Evolutionary conservation across 768 basidiomycete genomes (phyloP), one percentile per base, ranked within the genome.

Genomic region (Royoungia palumana): DNA sequence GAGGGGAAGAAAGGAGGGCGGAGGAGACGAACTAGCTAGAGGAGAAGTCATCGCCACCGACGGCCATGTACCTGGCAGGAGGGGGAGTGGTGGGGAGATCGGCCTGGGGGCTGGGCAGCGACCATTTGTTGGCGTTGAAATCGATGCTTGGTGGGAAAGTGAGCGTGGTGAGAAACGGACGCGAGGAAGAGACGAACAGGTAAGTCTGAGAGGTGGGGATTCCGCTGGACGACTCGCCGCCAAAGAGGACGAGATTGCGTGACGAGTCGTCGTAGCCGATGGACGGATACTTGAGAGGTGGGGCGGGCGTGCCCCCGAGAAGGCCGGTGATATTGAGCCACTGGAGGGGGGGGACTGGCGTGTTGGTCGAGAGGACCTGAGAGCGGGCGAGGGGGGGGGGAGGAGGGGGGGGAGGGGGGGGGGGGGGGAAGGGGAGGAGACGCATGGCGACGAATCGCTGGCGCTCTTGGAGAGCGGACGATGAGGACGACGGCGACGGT

Each of bases 291-390:
- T 81, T 85, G 55, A 89, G 73, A 7, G 83, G 82, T 7, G 85
- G 80, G 2, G 71, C 66, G 5, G 77, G 47, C 2, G 83, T 63
- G 27, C 86, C 85, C 25, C 67, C 68, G 36, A 86, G 69, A 44
- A 81, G 70, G 55, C 55, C 52, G 5, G 84, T 78, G 57, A 90
- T 70, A 65, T 88, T 87, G 63, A 91, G 79, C 89, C 83, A 86
- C 52, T 70, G 69, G 10, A 67, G 56, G n/a, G 69, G 71, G 8
- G 71, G 71, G 5, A 72, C 59, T 19, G 81, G 72, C 32, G 74
- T 76, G 53, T 56, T 66, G 2, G 78, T 80, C 14, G 82, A 77
- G 45, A 81, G 76, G 44, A 72, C 66, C 58, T 80, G 79, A 44
- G 78, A 72, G 49, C 55, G 48, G 57, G 60, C 58, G 44, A 59